Percentiles rank a stretch among this genome's conserved stretches.
Evolutionary conservation across 768 basidiomycete species (phyloP).

Genomic region (Leucocoprinus sp.): DNA sequence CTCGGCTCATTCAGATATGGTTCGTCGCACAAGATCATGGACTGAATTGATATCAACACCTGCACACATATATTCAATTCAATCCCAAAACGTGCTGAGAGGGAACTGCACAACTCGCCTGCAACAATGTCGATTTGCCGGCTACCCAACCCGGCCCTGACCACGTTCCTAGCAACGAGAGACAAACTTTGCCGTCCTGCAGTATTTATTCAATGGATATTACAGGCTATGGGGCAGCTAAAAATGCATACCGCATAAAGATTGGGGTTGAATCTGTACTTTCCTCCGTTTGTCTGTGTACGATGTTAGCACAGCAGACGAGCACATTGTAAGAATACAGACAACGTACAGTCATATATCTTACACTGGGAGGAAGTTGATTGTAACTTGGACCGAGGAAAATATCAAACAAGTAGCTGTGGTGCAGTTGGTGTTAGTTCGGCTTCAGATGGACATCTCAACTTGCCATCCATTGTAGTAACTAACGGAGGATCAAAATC

Average conservation of each 20-base stretch:
- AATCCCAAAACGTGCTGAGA: background rate
- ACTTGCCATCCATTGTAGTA: constrained; percentile 88
- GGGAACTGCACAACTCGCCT: constrained; percentile 37
- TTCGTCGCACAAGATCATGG: constrained; percentile 93
- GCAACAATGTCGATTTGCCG: constrained; percentile 83
- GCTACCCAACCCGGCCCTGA: constrained; percentile 87
- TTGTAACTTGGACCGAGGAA: constrained; percentile 90
- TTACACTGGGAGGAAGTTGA: constrained; percentile 66
- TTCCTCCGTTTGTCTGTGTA: constrained; percentile 73
- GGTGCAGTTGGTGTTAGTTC: constrained; percentile 14
- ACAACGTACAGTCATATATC: constrained; percentile 54
- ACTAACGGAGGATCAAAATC: constrained; percentile 28
- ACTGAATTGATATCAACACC: constrained; percentile 92
- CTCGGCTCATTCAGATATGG: constrained; percentile 93
- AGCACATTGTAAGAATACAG: background rate
- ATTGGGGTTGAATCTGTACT: constrained; percentile 90
- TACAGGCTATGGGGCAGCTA: background rate
- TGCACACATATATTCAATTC: constrained; percentile 39
- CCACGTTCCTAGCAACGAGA: constrained; percentile 91
- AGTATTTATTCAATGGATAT: background rate
- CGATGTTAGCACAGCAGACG: constrained; percentile 1
- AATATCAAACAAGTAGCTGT: constrained; percentile 70
- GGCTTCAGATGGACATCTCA: constrained; percentile 25
- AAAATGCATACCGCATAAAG: constrained; percentile 66
- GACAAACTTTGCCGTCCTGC: constrained; percentile 90